These are phyloP conservation scores for Aspergillus conjunctus DNA, from an alignment of 495 filamentous ascomycete genomes.

Conservation along the genomic window DNA sequence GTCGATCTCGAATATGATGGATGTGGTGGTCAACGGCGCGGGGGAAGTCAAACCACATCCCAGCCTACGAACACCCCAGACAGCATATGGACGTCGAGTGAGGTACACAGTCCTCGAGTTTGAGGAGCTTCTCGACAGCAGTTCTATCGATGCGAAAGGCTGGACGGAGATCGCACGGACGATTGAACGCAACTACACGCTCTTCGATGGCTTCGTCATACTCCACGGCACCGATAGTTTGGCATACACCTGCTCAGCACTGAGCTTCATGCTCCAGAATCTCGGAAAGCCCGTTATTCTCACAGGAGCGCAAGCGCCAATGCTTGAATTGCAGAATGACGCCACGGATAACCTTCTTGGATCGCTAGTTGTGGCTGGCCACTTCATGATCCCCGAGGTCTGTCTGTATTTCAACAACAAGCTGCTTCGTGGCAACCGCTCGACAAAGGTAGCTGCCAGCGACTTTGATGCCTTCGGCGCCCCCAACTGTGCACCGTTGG, in stretches of 20 bases:
- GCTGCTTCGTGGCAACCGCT: slow-evolving; percentile 88
- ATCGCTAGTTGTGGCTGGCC: slow-evolving; percentile 89
- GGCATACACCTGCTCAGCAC: slow-evolving; percentile 86
- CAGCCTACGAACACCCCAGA: slow-evolving; percentile 78
- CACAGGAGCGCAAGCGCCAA: slow-evolving; percentile 89
- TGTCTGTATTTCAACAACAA: slow-evolving; percentile 94
- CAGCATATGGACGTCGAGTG: slow-evolving; percentile 77
- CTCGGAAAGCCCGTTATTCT: slow-evolving; percentile 90
- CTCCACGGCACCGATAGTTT: slow-evolving; percentile 96
- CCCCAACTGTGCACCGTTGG: slow-evolving; percentile 80
- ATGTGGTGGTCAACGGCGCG: slow-evolving; percentile 53
- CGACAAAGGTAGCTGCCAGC: slow-evolving; percentile 85
- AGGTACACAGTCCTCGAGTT: slow-evolving; percentile 90
- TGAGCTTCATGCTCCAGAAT: slow-evolving; percentile 93
- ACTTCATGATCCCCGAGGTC: slow-evolving; percentile 95
- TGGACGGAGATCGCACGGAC: slow-evolving; percentile 84
- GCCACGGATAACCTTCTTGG: slow-evolving; percentile 95
- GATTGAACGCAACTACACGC: slow-evolving; percentile 75
- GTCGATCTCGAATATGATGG: slow-evolving; percentile 57
- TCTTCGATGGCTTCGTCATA: slow-evolving; percentile 93
- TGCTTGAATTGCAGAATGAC: slow-evolving; percentile 90
- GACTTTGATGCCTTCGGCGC: slow-evolving; percentile 86
- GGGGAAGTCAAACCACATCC: slow-evolving; percentile 47
- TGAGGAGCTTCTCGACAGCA: slow-evolving; percentile 82
- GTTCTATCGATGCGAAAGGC: slow-evolving; percentile 85